phyloP scores from a whole-genome alignment of 106 monocot species.

The Platanthera zijinensis region DNA sequence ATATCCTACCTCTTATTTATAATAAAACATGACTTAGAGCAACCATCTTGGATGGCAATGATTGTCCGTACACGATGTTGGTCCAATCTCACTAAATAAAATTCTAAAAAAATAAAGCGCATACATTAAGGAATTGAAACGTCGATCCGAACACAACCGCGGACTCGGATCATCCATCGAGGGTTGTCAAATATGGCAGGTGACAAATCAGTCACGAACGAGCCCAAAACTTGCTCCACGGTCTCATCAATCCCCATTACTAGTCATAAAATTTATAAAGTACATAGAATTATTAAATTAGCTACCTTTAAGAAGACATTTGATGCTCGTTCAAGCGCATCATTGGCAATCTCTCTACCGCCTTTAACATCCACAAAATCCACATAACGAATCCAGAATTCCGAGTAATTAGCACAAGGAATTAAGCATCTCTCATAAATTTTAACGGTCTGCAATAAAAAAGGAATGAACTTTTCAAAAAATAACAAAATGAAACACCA shows the following conservation, averaged over 20 bases:
- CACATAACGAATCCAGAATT: constrained; percentile 95
- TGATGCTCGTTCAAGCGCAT: constrained; percentile 55
- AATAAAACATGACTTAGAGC: no score
- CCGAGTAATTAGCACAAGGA: constrained; percentile 96
- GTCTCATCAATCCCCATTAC: neutral
- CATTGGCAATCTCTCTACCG: constrained; percentile 68
- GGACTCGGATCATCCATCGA: no score
- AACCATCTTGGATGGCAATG: no score
- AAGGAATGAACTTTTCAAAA: constrained; percentile 17
- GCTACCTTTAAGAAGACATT: constrained; percentile 71
- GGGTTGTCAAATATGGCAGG: no score
- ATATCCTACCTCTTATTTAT: no score
- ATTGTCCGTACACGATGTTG: no score
- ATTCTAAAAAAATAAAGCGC: no score
- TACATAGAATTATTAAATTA: constrained; percentile 2
- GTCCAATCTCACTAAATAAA: no score
- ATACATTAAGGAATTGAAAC: no score
- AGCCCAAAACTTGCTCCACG: no score
- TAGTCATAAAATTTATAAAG: constrained; percentile 3
- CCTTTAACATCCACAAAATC: constrained; percentile 77
- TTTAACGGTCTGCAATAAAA: constrained; percentile 70
- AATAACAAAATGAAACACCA: constrained; percentile 5
- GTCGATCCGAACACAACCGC: no score
- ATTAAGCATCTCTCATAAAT: constrained; percentile 99
- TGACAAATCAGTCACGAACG: no score